Conservation (phyloP, 495 filamentous ascomycete species). For the Annulohypoxylon moriforme region DNA sequence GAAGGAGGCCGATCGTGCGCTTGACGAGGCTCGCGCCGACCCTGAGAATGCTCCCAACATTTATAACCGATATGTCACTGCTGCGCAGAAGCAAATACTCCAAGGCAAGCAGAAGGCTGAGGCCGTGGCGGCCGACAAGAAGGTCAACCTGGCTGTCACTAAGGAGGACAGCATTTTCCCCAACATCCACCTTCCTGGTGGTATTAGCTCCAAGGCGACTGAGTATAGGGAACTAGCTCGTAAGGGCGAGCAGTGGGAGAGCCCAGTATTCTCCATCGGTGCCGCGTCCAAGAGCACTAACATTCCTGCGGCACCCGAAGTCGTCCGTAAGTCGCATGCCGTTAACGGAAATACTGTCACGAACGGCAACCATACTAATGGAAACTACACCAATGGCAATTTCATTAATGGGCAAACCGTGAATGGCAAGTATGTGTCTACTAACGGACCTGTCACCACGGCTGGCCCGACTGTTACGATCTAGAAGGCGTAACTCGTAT, state of each 20-base stretch:
- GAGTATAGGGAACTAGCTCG: slow-evolving; percentile 89
- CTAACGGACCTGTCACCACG: slow-evolving; percentile 11
- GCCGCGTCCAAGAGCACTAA: slow-evolving; percentile 75
- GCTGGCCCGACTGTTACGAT: slow-evolving; percentile 25
- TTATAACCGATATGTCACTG: slow-evolving; percentile 83
- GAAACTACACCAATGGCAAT: slow-evolving; percentile 17
- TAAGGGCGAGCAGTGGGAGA: slow-evolving; percentile 95
- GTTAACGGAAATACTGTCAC: slow-evolving; percentile 11
- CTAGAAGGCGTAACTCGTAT: slow-evolving; percentile 23
- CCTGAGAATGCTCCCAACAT: slow-evolving; percentile 85
- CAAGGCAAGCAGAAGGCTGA: slow-evolving; percentile 79
- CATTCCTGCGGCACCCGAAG: slow-evolving; percentile 70
- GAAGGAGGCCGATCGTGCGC: slow-evolving; percentile 79
- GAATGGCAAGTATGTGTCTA: slow-evolving; percentile 9
- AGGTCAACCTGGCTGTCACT: slow-evolving; percentile 88
- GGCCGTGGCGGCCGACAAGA: slow-evolving; percentile 72
- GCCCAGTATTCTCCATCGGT: slow-evolving; percentile 91
- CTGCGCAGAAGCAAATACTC: slow-evolving; percentile 77
- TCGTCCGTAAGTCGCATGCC: slow-evolving; percentile 73
- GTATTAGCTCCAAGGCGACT: slow-evolving; percentile 93
- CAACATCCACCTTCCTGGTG: slow-evolving; percentile 85
- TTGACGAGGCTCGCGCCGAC: slow-evolving; percentile 72
- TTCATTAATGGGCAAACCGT: slow-evolving; percentile 4
- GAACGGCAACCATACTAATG: slow-evolving; percentile 37
- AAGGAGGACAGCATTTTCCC: slow-evolving; percentile 92